phyloP scores from a whole-genome alignment of 805 yeast species.

The Kuraishia piskuri region DNA sequence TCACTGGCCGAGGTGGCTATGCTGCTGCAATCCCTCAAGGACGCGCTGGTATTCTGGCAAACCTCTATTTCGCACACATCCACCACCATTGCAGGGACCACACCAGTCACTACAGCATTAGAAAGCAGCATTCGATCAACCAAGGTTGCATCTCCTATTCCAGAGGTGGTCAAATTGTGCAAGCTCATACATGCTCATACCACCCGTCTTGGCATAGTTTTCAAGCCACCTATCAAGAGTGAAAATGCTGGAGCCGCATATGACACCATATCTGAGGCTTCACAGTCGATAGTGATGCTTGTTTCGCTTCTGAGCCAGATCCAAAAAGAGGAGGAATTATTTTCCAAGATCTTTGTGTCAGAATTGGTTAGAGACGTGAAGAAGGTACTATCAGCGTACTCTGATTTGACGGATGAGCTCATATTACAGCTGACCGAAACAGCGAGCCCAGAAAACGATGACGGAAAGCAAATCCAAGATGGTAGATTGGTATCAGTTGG shows the following conservation, averaged over 20 bases:
- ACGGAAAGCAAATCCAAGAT: conserved; percentile 14
- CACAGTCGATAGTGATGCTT: conserved; percentile 33
- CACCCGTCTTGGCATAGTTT: conserved; percentile 68
- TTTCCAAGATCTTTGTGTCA: conserved; percentile 19
- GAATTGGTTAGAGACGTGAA: conserved; percentile 20
- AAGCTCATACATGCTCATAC: conserved; percentile 63
- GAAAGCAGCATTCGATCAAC: conserved; percentile 8
- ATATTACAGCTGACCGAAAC: conserved; percentile 13
- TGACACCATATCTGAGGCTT: conserved; percentile 36
- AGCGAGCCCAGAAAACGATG: conserved; percentile 9
- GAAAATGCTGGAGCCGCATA: conserved; percentile 34
- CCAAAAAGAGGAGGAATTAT: conserved; percentile 23
- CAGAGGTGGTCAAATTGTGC: conserved; percentile 51
- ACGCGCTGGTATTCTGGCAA: conserved; percentile 13
- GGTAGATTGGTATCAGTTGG: conserved; percentile 54
- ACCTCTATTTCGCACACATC: conserved; percentile 4
- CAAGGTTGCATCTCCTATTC: conserved; percentile 33
- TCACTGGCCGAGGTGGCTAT: conserved; percentile 5
- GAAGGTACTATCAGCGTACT: conserved; percentile 9
- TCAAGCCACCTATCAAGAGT: conserved; percentile 46
- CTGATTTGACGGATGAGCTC: conserved; percentile 11
- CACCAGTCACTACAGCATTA: neutral
- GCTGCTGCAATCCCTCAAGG: conserved; percentile 12
- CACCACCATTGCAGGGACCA: neutral
- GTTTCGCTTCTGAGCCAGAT: conserved; percentile 37